Base-by-base conservation (phyloP, 768 basidiomycete species). In the Leucocoprinus leucothites region DNA sequence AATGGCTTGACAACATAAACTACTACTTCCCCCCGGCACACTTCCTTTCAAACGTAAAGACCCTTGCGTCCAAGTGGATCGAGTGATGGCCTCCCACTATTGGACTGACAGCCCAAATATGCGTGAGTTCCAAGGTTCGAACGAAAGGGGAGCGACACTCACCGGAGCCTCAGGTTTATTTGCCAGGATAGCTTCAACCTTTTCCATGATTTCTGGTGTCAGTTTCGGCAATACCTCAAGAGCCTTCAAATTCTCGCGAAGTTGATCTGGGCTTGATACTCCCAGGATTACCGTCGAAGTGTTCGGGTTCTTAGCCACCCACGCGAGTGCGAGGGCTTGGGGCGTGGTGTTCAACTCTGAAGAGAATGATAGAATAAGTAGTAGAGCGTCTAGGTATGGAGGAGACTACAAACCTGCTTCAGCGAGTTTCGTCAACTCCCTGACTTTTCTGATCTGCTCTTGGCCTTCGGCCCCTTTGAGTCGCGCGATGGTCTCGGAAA, bases 301-400 rank as follows among this genome's bases (percentile, higher is more conserved):
- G 66, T 85, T 83, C 8, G 84, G 80, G 67, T 87, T 85, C 59
- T 68, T 75, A 24, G 85, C 81, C 7, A 85, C 71, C 88, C 89
- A 93, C 9, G 91, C 90, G 42, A 92, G 78, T 5, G 91, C 85
- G 34, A 94, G 76, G n/a, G 82, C 80, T 31, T 81, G 72, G 38
- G 81, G 74, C 1, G 75, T 83, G 51, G 82, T 80, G 19, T 77
- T 77, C 41, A 92, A 73, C 58, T 82, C 80, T 82, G 62, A 6
- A 34, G n/a, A 1, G n/a, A 28, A 9, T 22, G 18, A 52, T 44
- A 7, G 54, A 2, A 22, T 26, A 24, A 26, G 44, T 25, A 42
- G 22, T 45, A 42, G 51, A 45, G n/a, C 18, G 38, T 31, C n/a
- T 18, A n/a, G 36, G 43, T 34, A 43, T 24, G 25, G 8, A 48